phyloP scores from a whole-genome alignment of 2,329 filamentous ascomycete species.

The Diaporthe vexans region DNA sequence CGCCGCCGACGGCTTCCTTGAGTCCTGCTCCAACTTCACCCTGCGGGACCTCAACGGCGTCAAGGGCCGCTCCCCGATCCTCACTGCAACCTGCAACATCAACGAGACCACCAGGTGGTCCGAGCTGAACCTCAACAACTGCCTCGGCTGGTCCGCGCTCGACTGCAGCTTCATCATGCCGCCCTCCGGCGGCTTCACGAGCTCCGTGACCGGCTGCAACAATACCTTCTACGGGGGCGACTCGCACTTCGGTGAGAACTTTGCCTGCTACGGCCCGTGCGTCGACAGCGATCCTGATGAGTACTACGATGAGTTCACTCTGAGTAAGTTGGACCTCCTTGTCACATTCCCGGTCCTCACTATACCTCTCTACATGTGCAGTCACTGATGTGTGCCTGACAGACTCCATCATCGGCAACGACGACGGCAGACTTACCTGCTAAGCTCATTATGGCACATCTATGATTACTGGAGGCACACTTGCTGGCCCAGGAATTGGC shows the following conservation, averaged over 20 bases:
- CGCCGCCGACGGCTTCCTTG: neutral
- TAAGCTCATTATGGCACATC: accelerated
- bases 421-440: neutral
- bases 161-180: slow-evolving; percentile 6
- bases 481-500: neutral
- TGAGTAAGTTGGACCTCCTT: neutral
- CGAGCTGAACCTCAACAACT: slow-evolving; percentile 12
- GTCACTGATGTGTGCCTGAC: neutral
- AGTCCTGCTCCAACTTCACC: neutral
- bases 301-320: neutral
- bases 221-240: slow-evolving; percentile 3
- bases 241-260: slow-evolving; percentile 9
- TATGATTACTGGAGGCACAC: accelerated
- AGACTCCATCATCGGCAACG: slow-evolving; percentile 17
- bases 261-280: slow-evolving; percentile 6
- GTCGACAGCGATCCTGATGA: neutral
- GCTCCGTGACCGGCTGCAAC: neutral
- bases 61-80: slow-evolving; percentile 5
- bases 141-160: slow-evolving; percentile 11
- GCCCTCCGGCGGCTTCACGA: slow-evolving; percentile 1
- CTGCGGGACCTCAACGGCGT: neutral
- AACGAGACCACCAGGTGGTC: neutral
- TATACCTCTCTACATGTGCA: too few relatives aligned
- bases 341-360: neutral
- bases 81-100: neutral